Percentiles rank a stretch among this genome's conserved stretches.
These are phyloP conservation scores for Volvariella volvacea DNA, from an alignment of 1,284 basidiomycete genomes.

Conservation along the genomic window DNA sequence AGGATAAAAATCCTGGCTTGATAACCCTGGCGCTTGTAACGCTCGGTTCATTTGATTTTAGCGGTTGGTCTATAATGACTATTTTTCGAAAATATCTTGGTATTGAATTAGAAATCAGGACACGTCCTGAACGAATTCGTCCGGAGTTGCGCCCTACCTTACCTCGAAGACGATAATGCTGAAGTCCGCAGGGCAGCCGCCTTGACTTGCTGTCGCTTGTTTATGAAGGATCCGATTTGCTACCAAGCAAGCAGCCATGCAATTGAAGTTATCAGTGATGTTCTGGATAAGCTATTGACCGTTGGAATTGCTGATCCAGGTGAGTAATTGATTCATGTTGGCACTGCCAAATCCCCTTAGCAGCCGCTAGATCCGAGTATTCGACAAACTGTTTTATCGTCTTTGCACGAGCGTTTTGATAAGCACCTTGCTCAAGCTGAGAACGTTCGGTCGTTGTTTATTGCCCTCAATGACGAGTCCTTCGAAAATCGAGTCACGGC, in stretches of 20 bases:
- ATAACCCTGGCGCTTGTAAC: conserved; percentile 85
- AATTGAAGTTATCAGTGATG: conserved; percentile 96
- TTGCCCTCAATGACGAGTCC: conserved; percentile 96
- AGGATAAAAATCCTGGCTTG: conserved; percentile 64
- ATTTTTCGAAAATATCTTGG: background rate
- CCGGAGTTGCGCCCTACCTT: conserved; percentile 86
- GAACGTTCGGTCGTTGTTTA: conserved; percentile 94
- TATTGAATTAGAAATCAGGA: conserved; percentile 35
- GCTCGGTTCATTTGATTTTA: conserved; percentile 93
- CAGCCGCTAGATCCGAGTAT: conserved; percentile 62
- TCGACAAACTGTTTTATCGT: conserved; percentile 82
- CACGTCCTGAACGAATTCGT: conserved; percentile 97
- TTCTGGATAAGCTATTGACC: conserved; percentile 93
- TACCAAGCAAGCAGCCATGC: conserved; percentile 95
- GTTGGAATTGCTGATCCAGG: conserved; percentile 97
- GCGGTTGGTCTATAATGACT: conserved; percentile 42
- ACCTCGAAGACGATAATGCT: conserved; percentile 88
- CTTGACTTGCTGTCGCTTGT: conserved; percentile 86
- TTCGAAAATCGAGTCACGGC: conserved; percentile 92
- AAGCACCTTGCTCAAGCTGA: conserved; percentile 98
- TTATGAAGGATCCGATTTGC: conserved; percentile 94
- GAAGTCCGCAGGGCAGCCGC: conserved; percentile 92
- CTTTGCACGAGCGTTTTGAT: conserved; percentile 92
- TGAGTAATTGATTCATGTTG: conserved; percentile 24
- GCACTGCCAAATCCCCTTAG: conserved; percentile 2